Base-by-base conservation (phyloP, 116 monocot species). In the Dioscorea cayenensis region DNA sequence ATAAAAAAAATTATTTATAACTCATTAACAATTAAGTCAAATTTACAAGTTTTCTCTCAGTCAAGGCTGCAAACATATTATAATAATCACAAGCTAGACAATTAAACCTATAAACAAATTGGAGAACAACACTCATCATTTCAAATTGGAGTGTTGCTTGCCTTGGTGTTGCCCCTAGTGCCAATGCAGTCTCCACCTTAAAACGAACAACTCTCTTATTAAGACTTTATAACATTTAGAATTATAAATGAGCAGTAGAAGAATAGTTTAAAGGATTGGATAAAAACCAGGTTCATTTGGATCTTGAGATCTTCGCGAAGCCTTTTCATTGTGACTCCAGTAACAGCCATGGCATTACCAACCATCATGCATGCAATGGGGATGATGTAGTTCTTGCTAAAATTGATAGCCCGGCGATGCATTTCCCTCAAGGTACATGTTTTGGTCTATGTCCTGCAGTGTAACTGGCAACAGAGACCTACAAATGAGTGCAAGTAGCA, bases 321-420 rank as follows among this genome's bases (percentile, higher is more conserved):
- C 76, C 75, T 90, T 72, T 94, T 94, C 87, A 94, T 94, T 74
- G 94, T 90, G 14, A 94, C 94, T 43, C 43, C 43, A 43, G 43
- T 43, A 6, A 43, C 43, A 43, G 43, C 43, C 43, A 94, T 90
- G 10, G 94, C 81, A 49, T 94, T 94, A 3, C 90, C 94, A n/a
- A 94, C 90, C 90, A 94, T 87, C 94, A 94, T 94, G 36, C 94
- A 90, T 0, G 94, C 87, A 17, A 94, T 77, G 25, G 94, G 94
- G 23, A 94, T 94, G 51, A 94, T 94, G 73, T 73, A 22, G 90
- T 94, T 68, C 94, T 90, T 13, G 77, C 73, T 36, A 94, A 78
- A 74, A 94, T 94, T 51, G 94, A 85, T 29, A 76, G 63, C 27
- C 88, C 82, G n/a, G 94, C 94, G 22, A 94, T 82, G 84, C 74